phyloP scores from a whole-genome alignment of 2,329 filamentous ascomycete species.

The Fusarium bulbicola region DNA sequence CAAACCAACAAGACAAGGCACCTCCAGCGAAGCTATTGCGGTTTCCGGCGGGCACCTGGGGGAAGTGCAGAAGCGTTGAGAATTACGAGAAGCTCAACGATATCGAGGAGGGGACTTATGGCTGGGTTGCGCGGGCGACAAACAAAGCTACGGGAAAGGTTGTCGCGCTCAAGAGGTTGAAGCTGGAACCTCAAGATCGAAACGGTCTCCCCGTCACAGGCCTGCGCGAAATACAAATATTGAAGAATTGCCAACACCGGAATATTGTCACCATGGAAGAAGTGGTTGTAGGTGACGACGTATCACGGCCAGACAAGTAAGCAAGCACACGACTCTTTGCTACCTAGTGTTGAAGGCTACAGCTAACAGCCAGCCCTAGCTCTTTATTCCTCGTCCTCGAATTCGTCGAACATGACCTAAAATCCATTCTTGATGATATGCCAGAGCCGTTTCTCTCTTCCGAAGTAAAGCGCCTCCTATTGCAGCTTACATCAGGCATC shows the following conservation, averaged over 20 bases:
- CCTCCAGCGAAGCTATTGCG: constrained; percentile 68
- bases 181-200: constrained; percentile 81
- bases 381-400: constrained; percentile 92
- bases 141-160: constrained; percentile 78
- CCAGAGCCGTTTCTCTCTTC: constrained; percentile 90
- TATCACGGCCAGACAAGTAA: constrained; percentile 63
- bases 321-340: constrained; percentile 38
- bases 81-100: constrained; percentile 94
- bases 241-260: constrained; percentile 80
- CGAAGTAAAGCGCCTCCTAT: constrained; percentile 89
- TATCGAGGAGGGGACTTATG: constrained; percentile 97
- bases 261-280: constrained; percentile 87
- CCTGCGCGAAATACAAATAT: constrained; percentile 89
- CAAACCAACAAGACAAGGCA: constrained; percentile 32
- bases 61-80: constrained; percentile 78
- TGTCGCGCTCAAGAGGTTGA: constrained; percentile 92
- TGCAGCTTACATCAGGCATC: constrained; percentile 82
- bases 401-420: constrained; percentile 96
- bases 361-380: constrained; percentile 54
- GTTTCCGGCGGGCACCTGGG: constrained; percentile 75
- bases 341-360: constrained; percentile 2
- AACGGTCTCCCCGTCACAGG: constrained; percentile 89
- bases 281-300: constrained; percentile 79
- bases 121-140: constrained; percentile 87
- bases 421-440: constrained; percentile 93